Evolutionary conservation across 1,284 basidiomycete genomes (phyloP).

Genomic region (Taiwanofungus camphoratus): DNA sequence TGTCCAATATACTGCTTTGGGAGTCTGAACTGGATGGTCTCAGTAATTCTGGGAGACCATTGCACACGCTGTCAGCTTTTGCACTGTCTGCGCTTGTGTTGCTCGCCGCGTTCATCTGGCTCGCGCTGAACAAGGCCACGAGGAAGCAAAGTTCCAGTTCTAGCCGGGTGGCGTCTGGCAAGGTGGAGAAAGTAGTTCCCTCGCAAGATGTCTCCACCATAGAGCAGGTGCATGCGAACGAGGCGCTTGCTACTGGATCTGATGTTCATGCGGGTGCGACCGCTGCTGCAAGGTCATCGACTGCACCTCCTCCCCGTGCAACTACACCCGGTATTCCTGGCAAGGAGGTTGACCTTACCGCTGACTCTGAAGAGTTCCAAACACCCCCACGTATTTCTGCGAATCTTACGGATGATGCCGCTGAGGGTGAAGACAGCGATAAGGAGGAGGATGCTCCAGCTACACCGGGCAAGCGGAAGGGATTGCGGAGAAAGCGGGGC

Average conservation of each 20-base stretch:
- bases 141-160: background rate
- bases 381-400: too few relatives aligned
- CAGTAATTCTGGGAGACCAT: background rate
- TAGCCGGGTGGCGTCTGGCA: background rate
- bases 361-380: background rate
- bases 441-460: conserved; percentile 47
- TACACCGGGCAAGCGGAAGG: conserved; percentile 41
- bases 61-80: conserved; percentile 13
- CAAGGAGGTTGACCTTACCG: background rate
- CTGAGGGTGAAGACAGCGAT: conserved; percentile 50
- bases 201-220: background rate
- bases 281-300: background rate
- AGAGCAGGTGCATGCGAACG: background rate
- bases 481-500: conserved; percentile 32
- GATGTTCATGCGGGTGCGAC: background rate
- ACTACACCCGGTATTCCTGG: background rate
- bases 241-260: background rate
- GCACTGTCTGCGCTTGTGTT: conserved; percentile 16
- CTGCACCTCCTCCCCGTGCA: background rate
- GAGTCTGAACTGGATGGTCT: background rate
- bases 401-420: conserved; percentile 29
- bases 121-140: background rate
- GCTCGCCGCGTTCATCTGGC: conserved; percentile 7
- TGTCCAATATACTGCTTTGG: background rate
- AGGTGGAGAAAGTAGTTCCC: background rate